Base-by-base conservation (phyloP, 2,329 filamentous ascomycete species). In the Penicillium hesseltinei region DNA sequence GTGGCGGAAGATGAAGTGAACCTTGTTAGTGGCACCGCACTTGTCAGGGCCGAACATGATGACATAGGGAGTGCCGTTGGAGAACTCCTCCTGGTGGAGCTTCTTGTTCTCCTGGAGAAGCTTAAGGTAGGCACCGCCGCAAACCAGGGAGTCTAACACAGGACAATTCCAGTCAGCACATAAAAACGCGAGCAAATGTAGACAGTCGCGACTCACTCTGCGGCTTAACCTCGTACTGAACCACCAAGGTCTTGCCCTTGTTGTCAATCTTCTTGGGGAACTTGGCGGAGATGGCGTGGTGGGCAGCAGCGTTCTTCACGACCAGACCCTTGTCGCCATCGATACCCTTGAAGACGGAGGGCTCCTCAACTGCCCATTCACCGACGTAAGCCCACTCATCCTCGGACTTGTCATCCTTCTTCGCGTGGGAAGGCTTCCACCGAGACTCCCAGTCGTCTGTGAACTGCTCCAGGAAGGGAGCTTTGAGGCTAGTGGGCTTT, bases 1-100 rank as follows among this genome's bases (percentile, higher is more conserved):
- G 89, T 99, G 94, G 81, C 95, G 94, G 87, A 99, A 96, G 78
- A 99, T 99, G 82, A 99, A 96, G 78, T 88, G 85, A 60, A 88
- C 85, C 89, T 97, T 97, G 88, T 99, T 99, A 78, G 91, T 97
- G 76, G 91, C 86, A 78, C 94, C 94, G 77, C 94, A 99, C 88
- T 97, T 97, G 84, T 99, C 94, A 70, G 94, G 94, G 68, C 94
- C 94, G 76, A 99, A 99, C 94, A 99, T 99, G 84, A 99, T 96
- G 69, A 99, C 90, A 75, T 99, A 99, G 48, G 94, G 94, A 43
- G 93, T 96, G 61, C 89, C 87, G 81, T 99, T 97, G 77, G 90
- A 91, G 83, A 99, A 99, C 82, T 99, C 94, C 66, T 97, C 93
- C 71, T 91, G 87, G 82, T 96, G 91, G 70, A 99, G 91, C 77